Evolutionary conservation across 2,329 filamentous ascomycete species (phyloP).

Genomic region (Leptographium wingfieldii): DNA sequence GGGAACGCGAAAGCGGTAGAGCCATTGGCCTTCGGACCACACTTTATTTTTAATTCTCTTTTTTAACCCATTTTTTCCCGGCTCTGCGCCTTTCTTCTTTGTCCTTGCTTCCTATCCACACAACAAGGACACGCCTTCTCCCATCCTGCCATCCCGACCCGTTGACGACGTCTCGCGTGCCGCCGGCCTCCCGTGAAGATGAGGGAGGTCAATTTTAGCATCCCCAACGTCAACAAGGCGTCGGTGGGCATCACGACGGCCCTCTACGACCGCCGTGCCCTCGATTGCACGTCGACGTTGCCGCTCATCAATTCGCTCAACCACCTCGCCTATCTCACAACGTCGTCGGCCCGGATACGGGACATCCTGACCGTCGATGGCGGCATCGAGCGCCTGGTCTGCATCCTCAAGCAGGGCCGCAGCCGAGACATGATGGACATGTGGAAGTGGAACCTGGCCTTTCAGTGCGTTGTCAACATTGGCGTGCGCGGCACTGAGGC

Average conservation of each 20-base stretch:
- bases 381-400: constrained; percentile 89
- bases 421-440: constrained; percentile 99
- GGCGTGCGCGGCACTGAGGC: constrained; percentile 90
- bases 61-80: neutral
- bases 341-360: constrained; percentile 90
- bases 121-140: neutral
- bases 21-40: neutral
- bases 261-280: constrained; percentile 89
- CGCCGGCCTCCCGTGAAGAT: constrained; percentile 34
- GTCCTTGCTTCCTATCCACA: neutral
- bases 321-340: constrained; percentile 95
- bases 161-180: neutral
- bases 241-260: constrained; percentile 91
- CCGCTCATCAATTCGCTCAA: constrained; percentile 98
- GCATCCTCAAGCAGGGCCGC: constrained; percentile 92
- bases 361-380: constrained; percentile 98
- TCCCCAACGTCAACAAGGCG: constrained; percentile 98
- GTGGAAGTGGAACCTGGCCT: constrained; percentile 99
- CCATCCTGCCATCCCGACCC: neutral
- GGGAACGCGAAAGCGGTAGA: neutral
- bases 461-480: constrained; percentile 98
- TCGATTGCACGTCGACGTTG: constrained; percentile 95
- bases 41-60: neutral
- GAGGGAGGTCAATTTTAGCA: constrained; percentile 99
- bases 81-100: neutral